Evolutionary conservation across 176 grass and related monocot genomes (phyloP).

Genomic region (Tillandsia leiboldiana): DNA sequence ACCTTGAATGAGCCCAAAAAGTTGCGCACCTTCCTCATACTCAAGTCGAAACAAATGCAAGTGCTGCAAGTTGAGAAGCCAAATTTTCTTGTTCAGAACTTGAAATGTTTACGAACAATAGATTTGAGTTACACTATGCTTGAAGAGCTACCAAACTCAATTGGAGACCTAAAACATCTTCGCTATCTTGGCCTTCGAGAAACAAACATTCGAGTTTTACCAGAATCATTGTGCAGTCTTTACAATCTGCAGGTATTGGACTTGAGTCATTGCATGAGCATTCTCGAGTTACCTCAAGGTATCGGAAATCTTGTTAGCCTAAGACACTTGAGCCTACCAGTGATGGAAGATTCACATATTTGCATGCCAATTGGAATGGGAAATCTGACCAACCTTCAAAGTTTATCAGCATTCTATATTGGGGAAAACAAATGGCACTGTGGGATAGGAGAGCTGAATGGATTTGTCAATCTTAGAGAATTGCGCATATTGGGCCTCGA

Average conservation of each 20-base stretch:
- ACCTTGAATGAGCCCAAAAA: not conserved
- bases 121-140: slow-evolving; percentile 2
- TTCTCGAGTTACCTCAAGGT: slow-evolving; percentile 4
- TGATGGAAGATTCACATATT: not conserved
- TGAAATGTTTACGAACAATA: slow-evolving; percentile 14
- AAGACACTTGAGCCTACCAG: slow-evolving; percentile 6
- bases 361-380: not conserved
- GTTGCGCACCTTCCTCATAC: not conserved
- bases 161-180: slow-evolving; percentile 14
- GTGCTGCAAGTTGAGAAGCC: not conserved
- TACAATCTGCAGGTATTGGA: slow-evolving; percentile 5
- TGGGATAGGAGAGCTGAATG: not conserved
- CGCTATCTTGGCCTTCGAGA: slow-evolving; percentile 5
- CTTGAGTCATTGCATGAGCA: not conserved
- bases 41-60: not conserved
- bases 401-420: not conserved
- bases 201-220: slow-evolving; percentile 4
- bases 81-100: not conserved
- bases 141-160: slow-evolving; percentile 5
- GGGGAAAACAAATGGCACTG: not conserved
- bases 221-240: slow-evolving; percentile 7
- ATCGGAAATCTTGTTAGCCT: slow-evolving; percentile 20
- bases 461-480: not conserved
- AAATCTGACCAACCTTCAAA: slow-evolving; percentile 14
- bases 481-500: no score